These are phyloP conservation scores for Scedosporium aurantiacum DNA, from an alignment of 2,329 filamentous ascomycete species.

Conservation along the genomic window DNA sequence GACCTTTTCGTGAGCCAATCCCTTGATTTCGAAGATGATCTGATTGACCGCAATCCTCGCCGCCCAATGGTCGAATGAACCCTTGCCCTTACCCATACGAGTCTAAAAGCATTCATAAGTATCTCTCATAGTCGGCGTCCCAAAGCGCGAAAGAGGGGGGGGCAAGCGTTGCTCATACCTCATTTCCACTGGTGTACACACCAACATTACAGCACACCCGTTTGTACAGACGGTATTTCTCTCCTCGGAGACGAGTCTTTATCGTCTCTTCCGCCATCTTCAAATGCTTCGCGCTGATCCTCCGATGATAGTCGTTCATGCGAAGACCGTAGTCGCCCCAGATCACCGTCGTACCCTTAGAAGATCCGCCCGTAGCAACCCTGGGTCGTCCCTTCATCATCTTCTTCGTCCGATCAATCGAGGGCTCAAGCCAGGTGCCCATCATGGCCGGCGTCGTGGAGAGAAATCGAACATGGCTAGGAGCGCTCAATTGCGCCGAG, in stretches of 20 bases:
- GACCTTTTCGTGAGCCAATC: constrained; percentile 87
- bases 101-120: constrained; percentile 34
- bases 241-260: constrained; percentile 72
- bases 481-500: constrained; percentile 20
- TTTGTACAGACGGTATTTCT: constrained; percentile 89
- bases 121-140: not conserved
- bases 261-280: constrained; percentile 92
- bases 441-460: constrained; percentile 51
- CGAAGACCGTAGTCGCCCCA: constrained; percentile 95
- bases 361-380: constrained; percentile 81
- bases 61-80: constrained; percentile 94
- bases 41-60: constrained; percentile 81
- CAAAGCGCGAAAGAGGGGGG: too few species aligned
- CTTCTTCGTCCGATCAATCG: constrained; percentile 62
- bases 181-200: constrained; percentile 91
- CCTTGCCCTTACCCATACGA: constrained; percentile 99
- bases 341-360: constrained; percentile 85
- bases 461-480: constrained; percentile 51
- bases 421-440: constrained; percentile 75
- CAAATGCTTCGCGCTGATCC: constrained; percentile 76
- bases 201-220: constrained; percentile 85
- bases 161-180: constrained; percentile 37
- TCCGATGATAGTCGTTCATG: constrained; percentile 85
- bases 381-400: constrained; percentile 87
- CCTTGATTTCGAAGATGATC: constrained; percentile 85